Conservation (phyloP, 768 basidiomycete species). For the Tulasnella sp. region DNA sequence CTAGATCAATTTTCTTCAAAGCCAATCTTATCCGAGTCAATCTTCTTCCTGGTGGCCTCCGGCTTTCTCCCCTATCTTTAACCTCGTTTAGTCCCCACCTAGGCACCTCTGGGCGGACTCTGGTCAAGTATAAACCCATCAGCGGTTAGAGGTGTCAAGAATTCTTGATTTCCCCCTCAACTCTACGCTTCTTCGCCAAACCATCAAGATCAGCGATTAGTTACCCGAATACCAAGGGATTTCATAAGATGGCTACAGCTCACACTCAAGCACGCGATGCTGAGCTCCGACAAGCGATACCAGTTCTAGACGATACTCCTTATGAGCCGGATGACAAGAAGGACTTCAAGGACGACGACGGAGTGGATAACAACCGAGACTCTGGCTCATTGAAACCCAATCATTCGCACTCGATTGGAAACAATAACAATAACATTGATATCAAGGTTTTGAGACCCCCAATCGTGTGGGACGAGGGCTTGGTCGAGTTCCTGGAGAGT, state of each 20-base stretch:
- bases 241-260: background rate
- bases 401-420: too few relatives aligned
- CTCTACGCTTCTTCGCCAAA: background rate
- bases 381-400: background rate
- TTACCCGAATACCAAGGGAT: background rate
- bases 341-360: background rate
- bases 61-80: background rate
- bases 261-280: background rate
- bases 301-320: background rate
- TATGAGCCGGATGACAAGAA: slow-evolving; percentile 2
- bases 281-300: background rate
- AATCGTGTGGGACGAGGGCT: slow-evolving; percentile 13
- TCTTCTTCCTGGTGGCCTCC: too few relatives aligned
- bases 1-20: too few relatives aligned
- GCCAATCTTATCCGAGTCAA: too few relatives aligned
- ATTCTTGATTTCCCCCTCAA: background rate
- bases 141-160: slow-evolving; percentile 12
- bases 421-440: background rate
- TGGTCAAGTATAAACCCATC: background rate
- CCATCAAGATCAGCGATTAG: too few relatives aligned
- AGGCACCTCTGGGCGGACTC: slow-evolving; percentile 15
- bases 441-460: background rate
- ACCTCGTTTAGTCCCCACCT: slow-evolving; percentile 6
- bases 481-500: slow-evolving; percentile 41
- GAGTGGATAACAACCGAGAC: background rate